Conservation (phyloP, 1,284 basidiomycete genomes). For the Ceratobasidium sp. region DNA sequence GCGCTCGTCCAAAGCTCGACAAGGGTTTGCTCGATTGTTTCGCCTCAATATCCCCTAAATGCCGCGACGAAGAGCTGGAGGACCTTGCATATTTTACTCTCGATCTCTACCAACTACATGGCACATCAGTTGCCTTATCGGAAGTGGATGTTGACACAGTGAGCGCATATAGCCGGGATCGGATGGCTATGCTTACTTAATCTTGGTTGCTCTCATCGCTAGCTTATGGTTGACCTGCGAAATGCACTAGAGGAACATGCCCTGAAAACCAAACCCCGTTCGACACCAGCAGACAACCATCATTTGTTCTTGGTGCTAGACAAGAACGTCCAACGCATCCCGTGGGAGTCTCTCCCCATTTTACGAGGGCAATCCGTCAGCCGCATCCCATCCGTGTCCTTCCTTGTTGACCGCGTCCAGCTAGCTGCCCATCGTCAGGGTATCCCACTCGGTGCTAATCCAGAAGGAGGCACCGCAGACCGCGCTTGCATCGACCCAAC, state of each 20-base stretch:
- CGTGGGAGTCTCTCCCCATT: slow-evolving; percentile 96
- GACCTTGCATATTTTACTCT: slow-evolving; percentile 95
- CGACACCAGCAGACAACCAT: slow-evolving; percentile 55
- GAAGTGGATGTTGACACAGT: slow-evolving; percentile 95
- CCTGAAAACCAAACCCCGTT: slow-evolving; percentile 56
- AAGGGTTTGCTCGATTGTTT: slow-evolving; percentile 83
- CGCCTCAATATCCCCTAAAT: slow-evolving; percentile 81
- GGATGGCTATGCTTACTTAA: too few relatives aligned
- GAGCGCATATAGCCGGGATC: slow-evolving; percentile 47
- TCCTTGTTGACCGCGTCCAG: slow-evolving; percentile 84
- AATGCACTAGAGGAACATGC: slow-evolving; percentile 77
- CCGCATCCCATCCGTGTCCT: slow-evolving; percentile 89
- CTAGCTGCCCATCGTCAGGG: slow-evolving; percentile 64
- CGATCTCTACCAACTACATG: slow-evolving; percentile 94
- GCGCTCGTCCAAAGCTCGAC: slow-evolving; percentile 69
- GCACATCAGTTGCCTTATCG: slow-evolving; percentile 87
- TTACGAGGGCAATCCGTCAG: slow-evolving; percentile 88
- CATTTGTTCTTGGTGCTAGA: slow-evolving; percentile 94
- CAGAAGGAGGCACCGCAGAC: slow-evolving; percentile 56
- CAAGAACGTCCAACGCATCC: slow-evolving; percentile 88
- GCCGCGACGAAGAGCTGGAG: slow-evolving; percentile 93
- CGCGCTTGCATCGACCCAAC: slow-evolving; percentile 71
- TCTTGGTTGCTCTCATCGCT: neutral
- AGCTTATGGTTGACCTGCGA: slow-evolving; percentile 75
- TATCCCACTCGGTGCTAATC: slow-evolving; percentile 44